Conservation (phyloP, 768 basidiomycete species). For the Glaciozyma martinii region DNA sequence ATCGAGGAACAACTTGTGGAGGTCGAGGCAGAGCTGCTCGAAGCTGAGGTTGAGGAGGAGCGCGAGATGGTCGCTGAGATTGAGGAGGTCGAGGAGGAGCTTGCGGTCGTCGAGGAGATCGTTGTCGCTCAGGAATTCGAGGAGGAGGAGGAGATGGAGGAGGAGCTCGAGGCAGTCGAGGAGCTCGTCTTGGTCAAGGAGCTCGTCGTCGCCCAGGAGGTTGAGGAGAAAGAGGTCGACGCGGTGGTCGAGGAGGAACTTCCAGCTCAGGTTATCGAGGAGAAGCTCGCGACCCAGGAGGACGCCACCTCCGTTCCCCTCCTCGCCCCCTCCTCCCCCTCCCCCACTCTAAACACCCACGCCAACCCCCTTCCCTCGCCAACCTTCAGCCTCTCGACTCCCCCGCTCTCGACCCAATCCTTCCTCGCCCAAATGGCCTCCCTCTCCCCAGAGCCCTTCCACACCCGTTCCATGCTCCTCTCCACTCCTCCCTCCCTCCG, state of each 20-base stretch:
- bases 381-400: too few relatives aligned
- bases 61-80: neutral
- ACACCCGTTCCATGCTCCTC: conserved; percentile 23
- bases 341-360: neutral
- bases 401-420: neutral
- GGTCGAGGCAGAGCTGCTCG: neutral
- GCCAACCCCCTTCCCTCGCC: neutral
- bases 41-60: neutral
- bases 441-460: conserved; percentile 5
- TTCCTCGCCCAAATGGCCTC: neutral
- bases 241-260: neutral
- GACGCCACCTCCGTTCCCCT: neutral
- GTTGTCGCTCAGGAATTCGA: neutral
- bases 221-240: neutral
- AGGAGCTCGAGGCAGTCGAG: neutral
- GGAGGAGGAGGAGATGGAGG: neutral
- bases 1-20: neutral
- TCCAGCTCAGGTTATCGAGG: neutral
- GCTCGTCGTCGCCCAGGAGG: neutral
- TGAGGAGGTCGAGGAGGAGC: neutral
- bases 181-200: neutral
- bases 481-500: conserved; percentile 21
- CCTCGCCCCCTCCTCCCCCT: neutral
- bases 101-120: neutral
- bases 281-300: neutral